Evolutionary conservation across 352 stramenopile genomes (phyloP).

Genomic region (Discostella stelligera): DNA sequence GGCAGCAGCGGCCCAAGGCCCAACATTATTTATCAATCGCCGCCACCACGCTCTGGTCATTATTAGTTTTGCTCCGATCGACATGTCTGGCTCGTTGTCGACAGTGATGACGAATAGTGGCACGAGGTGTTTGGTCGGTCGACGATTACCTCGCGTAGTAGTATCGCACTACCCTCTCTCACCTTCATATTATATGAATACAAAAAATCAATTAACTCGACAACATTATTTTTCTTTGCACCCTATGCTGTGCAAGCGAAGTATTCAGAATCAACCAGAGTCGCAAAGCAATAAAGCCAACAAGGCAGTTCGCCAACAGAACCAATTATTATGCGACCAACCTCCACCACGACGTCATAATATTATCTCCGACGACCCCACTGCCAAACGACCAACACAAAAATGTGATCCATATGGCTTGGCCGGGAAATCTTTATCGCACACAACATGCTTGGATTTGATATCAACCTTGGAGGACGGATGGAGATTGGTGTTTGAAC

Average conservation of each 20-base stretch:
- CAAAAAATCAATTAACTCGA: not conserved
- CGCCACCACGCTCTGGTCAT: too few species aligned
- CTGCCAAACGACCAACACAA: slow-evolving; percentile 41
- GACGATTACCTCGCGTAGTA: not conserved
- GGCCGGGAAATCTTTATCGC: slow-evolving; percentile 36
- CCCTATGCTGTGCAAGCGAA: not conserved
- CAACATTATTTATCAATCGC: too few species aligned
- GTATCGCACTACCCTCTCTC: not conserved
- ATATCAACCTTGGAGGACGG: slow-evolving; percentile 38
- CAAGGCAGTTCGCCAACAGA: slow-evolving; percentile 4
- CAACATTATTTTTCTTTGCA: not conserved
- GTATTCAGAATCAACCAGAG: not conserved
- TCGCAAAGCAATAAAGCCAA: not conserved
- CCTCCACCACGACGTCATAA: slow-evolving; percentile 5
- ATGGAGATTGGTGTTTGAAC: slow-evolving; percentile 34
- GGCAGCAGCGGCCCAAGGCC: too few species aligned
- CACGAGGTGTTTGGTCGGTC: not conserved
- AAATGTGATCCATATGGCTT: slow-evolving; percentile 58
- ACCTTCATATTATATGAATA: not conserved
- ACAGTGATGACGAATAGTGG: not conserved
- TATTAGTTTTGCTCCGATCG: too few species aligned
- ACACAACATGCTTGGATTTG: slow-evolving; percentile 27
- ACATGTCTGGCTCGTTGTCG: not conserved
- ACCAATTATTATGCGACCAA: not conserved
- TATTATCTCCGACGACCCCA: slow-evolving; percentile 35